Percentiles rank a stretch among this genome's conserved stretches.
These are phyloP conservation scores for Colletotrichum lupini DNA, from an alignment of 2,329 filamentous ascomycete genomes.

Conservation along the genomic window DNA sequence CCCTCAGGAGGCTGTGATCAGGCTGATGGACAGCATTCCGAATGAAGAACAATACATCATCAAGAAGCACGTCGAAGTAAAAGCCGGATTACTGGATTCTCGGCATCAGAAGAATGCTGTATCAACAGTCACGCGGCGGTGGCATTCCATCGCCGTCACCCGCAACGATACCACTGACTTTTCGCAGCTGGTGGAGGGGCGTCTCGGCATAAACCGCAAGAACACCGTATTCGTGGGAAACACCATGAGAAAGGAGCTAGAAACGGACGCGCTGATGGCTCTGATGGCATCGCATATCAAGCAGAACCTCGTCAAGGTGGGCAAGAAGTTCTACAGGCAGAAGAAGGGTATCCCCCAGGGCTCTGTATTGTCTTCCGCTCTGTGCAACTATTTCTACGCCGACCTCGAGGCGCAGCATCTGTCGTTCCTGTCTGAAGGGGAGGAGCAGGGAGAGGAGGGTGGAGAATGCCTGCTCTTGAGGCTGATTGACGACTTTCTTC, in stretches of 20 bases:
- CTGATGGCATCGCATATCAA: constrained; percentile 84
- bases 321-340: constrained; percentile 89
- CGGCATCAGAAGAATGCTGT: constrained; percentile 41
- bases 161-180: constrained; percentile 56
- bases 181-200: constrained; percentile 54
- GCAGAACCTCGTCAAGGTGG: constrained; percentile 87
- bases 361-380: constrained; percentile 83
- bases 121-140: constrained; percentile 58
- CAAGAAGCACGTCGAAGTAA: constrained; percentile 79
- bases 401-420: constrained; percentile 80
- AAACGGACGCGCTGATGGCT: constrained; percentile 70
- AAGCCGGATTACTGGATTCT: constrained; percentile 48
- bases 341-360: constrained; percentile 93
- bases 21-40: constrained; percentile 70
- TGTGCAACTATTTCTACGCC: constrained; percentile 97
- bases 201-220: constrained; percentile 57
- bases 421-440: constrained; percentile 67
- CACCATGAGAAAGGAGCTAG: constrained; percentile 66
- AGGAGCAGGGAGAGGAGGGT: constrained; percentile 36
- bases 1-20: constrained; percentile 79
- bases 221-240: constrained; percentile 84
- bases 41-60: constrained; percentile 74
- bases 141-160: constrained; percentile 62
- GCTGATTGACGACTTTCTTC: constrained; percentile 91
- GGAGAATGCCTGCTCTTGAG: constrained; percentile 76